Percentiles rank a stretch among this genome's conserved stretches.
These are phyloP conservation scores for Allium sativum DNA, from an alignment of 106 monocot genomes.

Conservation along the genomic window DNA sequence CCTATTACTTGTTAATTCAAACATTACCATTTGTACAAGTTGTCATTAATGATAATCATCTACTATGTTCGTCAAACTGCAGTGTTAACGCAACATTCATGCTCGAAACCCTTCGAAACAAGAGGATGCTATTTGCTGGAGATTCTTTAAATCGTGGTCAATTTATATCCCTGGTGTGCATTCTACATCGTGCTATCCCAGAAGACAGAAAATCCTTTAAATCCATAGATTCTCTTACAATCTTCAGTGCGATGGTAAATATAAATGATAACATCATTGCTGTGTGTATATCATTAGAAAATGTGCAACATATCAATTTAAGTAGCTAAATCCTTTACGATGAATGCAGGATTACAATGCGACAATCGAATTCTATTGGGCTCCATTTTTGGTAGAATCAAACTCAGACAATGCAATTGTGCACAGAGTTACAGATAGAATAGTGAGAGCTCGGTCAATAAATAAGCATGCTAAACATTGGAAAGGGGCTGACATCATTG, in stretches of 20 bases:
- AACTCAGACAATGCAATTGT: conserved; percentile 47
- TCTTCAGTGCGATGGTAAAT: conserved; percentile 53
- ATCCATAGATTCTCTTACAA: conserved; percentile 28
- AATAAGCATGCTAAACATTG: conserved; percentile 47
- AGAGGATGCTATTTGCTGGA: conserved; percentile 45
- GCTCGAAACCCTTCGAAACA: conserved; percentile 59
- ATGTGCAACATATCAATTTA: background rate
- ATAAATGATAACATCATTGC: background rate
- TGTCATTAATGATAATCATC: background rate
- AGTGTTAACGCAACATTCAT: conserved; percentile 53
- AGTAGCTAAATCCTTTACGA: background rate
- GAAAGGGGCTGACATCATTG: conserved; percentile 38
- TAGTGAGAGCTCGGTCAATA: conserved; percentile 23
- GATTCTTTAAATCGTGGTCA: conserved; percentile 81
- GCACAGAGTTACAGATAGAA: conserved; percentile 30
- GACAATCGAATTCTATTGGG: conserved; percentile 54
- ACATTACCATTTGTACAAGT: background rate
- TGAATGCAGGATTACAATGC: conserved; percentile 39
- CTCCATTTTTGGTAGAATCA: conserved; percentile 49
- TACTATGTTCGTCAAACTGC: background rate
- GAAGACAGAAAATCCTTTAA: conserved; percentile 42
- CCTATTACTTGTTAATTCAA: background rate
- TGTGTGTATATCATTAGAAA: background rate
- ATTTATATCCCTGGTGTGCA: conserved; percentile 74
- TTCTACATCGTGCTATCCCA: conserved; percentile 49